Conservation (phyloP, 2,329 filamentous ascomycete genomes). For the Zasmidium angulare region DNA sequence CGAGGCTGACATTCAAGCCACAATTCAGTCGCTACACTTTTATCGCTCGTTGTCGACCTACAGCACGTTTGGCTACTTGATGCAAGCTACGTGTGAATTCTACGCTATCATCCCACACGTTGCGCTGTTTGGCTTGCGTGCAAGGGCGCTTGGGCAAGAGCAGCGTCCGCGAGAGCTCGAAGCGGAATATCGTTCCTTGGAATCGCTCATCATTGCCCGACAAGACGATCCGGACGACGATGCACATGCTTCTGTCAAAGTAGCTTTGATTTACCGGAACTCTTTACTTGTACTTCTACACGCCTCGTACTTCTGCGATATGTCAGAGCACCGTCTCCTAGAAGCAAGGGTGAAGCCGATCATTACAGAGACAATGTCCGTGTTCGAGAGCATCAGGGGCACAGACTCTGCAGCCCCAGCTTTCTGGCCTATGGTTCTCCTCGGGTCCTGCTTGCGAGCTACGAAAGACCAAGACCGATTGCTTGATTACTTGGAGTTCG, state of each 20-base stretch:
- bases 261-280: not conserved
- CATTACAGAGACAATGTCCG: not conserved
- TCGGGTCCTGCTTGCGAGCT: not conserved
- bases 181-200: not conserved
- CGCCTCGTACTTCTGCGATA: not conserved
- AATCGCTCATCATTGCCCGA: not conserved
- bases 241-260: not conserved
- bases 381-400: not conserved
- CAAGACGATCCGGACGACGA: not conserved
- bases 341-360: not conserved
- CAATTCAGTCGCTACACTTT: not conserved
- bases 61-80: not conserved
- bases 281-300: not conserved
- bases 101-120: not conserved
- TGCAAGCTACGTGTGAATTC: not conserved
- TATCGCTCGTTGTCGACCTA: not conserved
- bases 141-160: not conserved
- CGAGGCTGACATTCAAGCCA: not conserved
- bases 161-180: not conserved
- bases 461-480: not conserved
- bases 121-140: not conserved
- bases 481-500: not conserved
- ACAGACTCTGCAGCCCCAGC: not conserved
- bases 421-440: not conserved
- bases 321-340: not conserved